A percentile compares a stretch with the other conserved stretches of the same genome.
Evolutionary conservation across 2,329 filamentous ascomycete species (phyloP).

Genomic region (Didymella arachidicola): DNA sequence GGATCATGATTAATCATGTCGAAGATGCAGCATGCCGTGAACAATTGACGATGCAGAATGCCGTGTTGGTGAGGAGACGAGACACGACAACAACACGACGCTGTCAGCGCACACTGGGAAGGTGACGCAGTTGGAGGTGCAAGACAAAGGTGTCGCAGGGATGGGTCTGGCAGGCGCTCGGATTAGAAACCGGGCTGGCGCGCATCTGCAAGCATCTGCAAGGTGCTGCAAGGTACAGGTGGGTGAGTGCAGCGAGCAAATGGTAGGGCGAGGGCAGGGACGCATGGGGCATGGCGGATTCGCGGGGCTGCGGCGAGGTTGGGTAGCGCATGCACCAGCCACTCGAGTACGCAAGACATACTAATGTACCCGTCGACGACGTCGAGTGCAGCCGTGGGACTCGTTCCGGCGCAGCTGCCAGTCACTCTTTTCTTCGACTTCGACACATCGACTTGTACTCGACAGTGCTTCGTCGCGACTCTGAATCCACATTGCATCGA

Average conservation of each 20-base stretch:
- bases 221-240: conserved; percentile 16
- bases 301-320: conserved; percentile 19
- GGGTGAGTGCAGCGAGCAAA: not conserved
- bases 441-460: not conserved
- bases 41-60: not conserved
- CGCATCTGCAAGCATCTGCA: conserved; percentile 3
- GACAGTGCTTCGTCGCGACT: too few relatives aligned
- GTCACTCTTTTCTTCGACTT: conserved; percentile 17
- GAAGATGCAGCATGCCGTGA: not conserved
- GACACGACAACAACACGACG: not conserved
- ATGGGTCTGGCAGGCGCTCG: not conserved
- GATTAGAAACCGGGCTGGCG: conserved; percentile 11
- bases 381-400: too few relatives aligned
- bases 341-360: conserved; percentile 11
- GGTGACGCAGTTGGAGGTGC: not conserved
- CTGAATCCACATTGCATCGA: not conserved
- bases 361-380: too few relatives aligned
- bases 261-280: not conserved
- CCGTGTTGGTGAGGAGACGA: conserved; percentile 4
- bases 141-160: conserved; percentile 4
- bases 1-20: not conserved
- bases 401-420: conserved; percentile 12
- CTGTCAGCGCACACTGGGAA: not conserved
- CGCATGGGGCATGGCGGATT: not conserved
- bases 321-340: conserved; percentile 20